These are phyloP conservation scores for Rossbeevera mucosa DNA, from an alignment of 768 basidiomycete species.

Conservation along the genomic window DNA sequence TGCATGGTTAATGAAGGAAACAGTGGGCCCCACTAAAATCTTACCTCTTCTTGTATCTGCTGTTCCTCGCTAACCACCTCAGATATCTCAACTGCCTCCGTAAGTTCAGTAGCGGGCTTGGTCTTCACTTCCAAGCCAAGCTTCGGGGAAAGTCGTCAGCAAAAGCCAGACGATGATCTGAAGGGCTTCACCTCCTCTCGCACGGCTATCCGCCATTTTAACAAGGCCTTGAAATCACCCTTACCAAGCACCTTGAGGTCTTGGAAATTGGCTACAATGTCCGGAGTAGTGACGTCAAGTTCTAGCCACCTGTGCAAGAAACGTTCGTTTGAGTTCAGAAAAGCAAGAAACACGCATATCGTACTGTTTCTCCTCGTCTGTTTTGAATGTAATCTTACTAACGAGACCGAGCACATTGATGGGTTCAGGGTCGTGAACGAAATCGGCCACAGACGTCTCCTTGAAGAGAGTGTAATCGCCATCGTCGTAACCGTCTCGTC, in stretches of 20 bases:
- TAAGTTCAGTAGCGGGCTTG: slow-evolving; percentile 67
- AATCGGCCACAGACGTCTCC: slow-evolving; percentile 61
- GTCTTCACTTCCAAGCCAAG: slow-evolving; percentile 81
- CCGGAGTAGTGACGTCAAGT: slow-evolving; percentile 66
- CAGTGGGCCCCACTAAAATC: neutral
- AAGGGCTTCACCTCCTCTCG: slow-evolving; percentile 69
- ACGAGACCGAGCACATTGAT: slow-evolving; percentile 71
- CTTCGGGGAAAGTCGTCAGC: slow-evolving; percentile 34
- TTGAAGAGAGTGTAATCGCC: slow-evolving; percentile 91
- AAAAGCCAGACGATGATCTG: neutral
- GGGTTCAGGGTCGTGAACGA: slow-evolving; percentile 67
- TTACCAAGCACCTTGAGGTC: slow-evolving; percentile 98
- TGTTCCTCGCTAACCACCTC: slow-evolving; percentile 83
- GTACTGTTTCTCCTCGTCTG: slow-evolving; percentile 82
- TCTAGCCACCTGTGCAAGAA: slow-evolving; percentile 58
- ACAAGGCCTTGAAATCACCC: slow-evolving; percentile 89
- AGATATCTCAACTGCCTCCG: slow-evolving; percentile 62
- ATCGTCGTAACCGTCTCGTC: slow-evolving; percentile 92
- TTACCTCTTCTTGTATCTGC: slow-evolving; percentile 84
- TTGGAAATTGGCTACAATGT: slow-evolving; percentile 76
- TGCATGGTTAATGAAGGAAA: slow-evolving; percentile 5
- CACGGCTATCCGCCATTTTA: slow-evolving; percentile 86
- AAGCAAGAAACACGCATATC: slow-evolving; percentile 17
- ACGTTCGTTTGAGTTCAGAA: slow-evolving; percentile 3
- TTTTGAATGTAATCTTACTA: slow-evolving; percentile 72